Base-by-base conservation (phyloP, 768 basidiomycete species). In the Serendipita sp. region DNA sequence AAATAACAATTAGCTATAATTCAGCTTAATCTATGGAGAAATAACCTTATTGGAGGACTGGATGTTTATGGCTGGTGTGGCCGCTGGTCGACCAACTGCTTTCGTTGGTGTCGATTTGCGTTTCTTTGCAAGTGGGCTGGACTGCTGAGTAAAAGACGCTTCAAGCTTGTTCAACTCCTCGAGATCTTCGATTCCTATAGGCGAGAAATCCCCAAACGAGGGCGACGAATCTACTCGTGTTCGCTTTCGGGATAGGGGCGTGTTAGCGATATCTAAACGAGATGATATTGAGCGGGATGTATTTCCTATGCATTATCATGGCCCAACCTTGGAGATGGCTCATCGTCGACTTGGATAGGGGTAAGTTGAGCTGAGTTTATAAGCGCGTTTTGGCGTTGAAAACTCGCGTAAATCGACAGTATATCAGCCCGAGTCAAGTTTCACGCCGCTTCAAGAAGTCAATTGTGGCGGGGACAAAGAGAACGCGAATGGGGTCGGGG, bases 161-260 rank as follows among this genome's bases (percentile, higher is more conserved):
- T 60, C 56, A 10, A 35, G 8, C 1, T 35, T n/a, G 35, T 37
- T 32, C 16, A 60, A 28, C 4, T 11, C 28, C n/a, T 60, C 56
- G 56, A 60, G 56, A 35, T 60, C 56, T 32, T 60, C 56, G n/a
- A 60, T 60, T 37, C 28, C 56, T 11, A 60, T 60, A 10, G 56
- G 56, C 16, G 56, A 60, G 32, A 60, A 60, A 3, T 60, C 56
- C 10, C 35, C 56, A 60, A 60, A 60, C 16, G 56, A 32, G 8
- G 56, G 56, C 28, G 56, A 60, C 28, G 56, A 60, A 35, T 60
- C 56, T n/a, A 2, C 16, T n/a, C 34, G 18, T 30, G 34, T 8
- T 24, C 56, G 24, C 35, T 24, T 28, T 30, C 56, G 56, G 24
- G 56, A 60, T 1, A 24, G 28, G 3, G 56, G 56, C 34, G 56